Evolutionary conservation across 208 protist species (phyloP), one percentile per base, ranked within the genome.

Genomic region (Tetramitus jugosus): DNA sequence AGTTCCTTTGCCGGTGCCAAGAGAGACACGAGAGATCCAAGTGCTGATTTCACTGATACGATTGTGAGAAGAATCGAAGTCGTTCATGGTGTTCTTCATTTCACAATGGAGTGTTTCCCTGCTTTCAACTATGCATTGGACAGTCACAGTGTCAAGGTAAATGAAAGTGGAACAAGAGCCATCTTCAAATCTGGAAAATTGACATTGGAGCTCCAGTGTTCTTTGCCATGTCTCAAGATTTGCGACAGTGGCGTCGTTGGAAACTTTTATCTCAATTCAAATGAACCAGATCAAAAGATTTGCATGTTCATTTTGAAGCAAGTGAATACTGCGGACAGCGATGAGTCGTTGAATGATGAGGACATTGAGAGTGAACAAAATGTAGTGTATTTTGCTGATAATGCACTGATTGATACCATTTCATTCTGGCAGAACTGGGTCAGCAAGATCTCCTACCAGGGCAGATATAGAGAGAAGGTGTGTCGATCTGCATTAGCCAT

Each of bases 1-100:
- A n/a, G n/a, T n/a, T n/a, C n/a, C n/a, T n/a, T n/a, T n/a, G n/a
- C n/a, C n/a, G n/a, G n/a, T n/a, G n/a, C n/a, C 35, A 37, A 62
- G 14, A 37, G 23, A 62, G 35, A 4, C 0, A 20, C 2, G 35
- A 33, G 10, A 62, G 14, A 37, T 62, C 56, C n/a, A 1, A 62
- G 52, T 60, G 29, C 29, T 4, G 17, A 60, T 31, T 31, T 40
- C n/a, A n/a, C n/a, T n/a, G n/a, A n/a, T n/a, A 29, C 6, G 0
- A 49, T 71, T 42, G 33, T 49, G 26, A 43, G 65, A 71, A 71
- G 65, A 49, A 23, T 71, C 0, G 65, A 71, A 49, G 33, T 42
- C 35, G n/a, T 71, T 29, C 35, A 49, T 49, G 65, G 65, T 33
- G 26, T 13, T 0, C 29, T 71, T 33, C n/a, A 71, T 17, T 71